phyloP scores from a whole-genome alignment of 2,329 filamentous ascomycete genomes.

The Venturia nashicola region DNA sequence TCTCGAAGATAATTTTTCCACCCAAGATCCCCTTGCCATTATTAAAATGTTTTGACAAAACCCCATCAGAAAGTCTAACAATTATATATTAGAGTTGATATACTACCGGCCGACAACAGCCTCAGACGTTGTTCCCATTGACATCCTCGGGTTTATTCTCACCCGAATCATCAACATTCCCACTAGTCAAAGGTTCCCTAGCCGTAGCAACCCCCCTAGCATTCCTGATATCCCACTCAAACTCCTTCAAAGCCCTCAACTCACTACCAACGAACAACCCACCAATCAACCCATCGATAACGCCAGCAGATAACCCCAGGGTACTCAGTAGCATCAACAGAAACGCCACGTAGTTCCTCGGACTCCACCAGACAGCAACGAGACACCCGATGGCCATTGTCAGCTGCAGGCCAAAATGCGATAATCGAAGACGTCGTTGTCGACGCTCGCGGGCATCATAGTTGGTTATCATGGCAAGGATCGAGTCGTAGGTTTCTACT shows the following conservation, averaged over 20 bases:
- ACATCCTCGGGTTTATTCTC: not conserved
- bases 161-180: not conserved
- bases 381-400: slow-evolving; percentile 60
- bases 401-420: slow-evolving; percentile 61
- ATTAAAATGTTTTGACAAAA: no score
- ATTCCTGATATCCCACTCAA: slow-evolving; percentile 81
- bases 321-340: slow-evolving; percentile 68
- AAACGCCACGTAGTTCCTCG: slow-evolving; percentile 64
- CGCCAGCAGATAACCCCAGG: slow-evolving; percentile 62
- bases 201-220: slow-evolving; percentile 32
- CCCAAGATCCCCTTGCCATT: no score
- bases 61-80: no score
- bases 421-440: slow-evolving; percentile 59
- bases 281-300: slow-evolving; percentile 75
- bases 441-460: slow-evolving; percentile 60
- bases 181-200: not conserved
- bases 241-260: slow-evolving; percentile 72
- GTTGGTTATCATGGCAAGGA: slow-evolving; percentile 55
- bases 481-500: slow-evolving; percentile 52
- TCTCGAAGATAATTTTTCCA: no score
- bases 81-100: no score
- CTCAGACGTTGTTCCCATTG: no score
- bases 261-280: slow-evolving; percentile 79
- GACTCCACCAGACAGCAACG: slow-evolving; percentile 76
- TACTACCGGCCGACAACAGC: no score